Conservation (phyloP, 2,329 filamentous ascomycete species). For the Amesomyces nigricolor region DNA sequence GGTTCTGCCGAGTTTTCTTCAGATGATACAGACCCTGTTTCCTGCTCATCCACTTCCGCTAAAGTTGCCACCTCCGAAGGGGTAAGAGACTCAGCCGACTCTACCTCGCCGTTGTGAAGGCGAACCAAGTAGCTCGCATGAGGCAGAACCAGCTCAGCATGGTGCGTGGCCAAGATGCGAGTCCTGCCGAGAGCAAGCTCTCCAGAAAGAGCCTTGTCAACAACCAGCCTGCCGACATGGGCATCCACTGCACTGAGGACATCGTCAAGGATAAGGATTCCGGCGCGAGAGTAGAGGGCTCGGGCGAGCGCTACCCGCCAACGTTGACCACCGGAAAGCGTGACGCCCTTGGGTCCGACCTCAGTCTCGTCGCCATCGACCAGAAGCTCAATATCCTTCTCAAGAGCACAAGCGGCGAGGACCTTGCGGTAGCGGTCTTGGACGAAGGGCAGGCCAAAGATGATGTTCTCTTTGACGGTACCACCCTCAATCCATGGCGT, state of each 20-base stretch:
- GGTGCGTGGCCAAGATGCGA: conserved; percentile 58
- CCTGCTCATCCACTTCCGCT: neutral
- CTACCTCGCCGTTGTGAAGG: conserved; percentile 28
- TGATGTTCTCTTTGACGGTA: conserved; percentile 41
- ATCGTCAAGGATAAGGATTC: conserved; percentile 44
- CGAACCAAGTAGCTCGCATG: conserved; percentile 30
- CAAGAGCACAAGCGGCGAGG: conserved; percentile 41
- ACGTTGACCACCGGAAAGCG: conserved; percentile 42
- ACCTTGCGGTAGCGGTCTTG: conserved; percentile 40
- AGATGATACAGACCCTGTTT: neutral
- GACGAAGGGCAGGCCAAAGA: conserved; percentile 39
- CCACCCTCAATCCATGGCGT: conserved; percentile 44
- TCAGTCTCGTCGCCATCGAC: conserved; percentile 40
- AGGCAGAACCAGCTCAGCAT: conserved; percentile 31
- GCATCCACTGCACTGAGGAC: conserved; percentile 46
- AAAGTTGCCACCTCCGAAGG: neutral
- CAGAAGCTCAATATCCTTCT: conserved; percentile 40
- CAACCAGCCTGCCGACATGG: conserved; percentile 43
- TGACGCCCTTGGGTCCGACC: conserved; percentile 39
- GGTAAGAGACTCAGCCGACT: conserved; percentile 22
- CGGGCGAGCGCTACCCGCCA: conserved; percentile 42
- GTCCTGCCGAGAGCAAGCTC: conserved; percentile 50
- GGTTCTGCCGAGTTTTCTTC: neutral
- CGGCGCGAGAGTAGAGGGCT: conserved; percentile 40
- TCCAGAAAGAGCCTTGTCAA: conserved; percentile 44